Evolutionary conservation across 768 basidiomycete genomes (phyloP).

Genomic region (Phlebiopsis gigantea): DNA sequence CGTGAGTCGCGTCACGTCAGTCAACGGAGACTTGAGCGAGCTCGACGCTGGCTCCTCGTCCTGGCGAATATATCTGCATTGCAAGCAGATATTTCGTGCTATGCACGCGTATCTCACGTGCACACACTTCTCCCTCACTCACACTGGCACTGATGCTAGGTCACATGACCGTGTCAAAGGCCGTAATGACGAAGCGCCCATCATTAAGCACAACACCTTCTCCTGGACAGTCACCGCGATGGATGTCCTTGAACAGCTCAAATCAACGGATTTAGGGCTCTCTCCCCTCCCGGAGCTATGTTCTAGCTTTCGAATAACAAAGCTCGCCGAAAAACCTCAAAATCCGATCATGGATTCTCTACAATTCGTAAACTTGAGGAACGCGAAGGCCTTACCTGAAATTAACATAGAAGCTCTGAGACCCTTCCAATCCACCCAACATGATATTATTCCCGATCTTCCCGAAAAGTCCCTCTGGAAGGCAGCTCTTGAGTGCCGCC

Average conservation of each 20-base stretch:
- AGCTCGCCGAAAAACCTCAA: conserved; percentile 66
- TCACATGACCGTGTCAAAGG: conserved; percentile 12
- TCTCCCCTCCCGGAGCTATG: conserved; percentile 13
- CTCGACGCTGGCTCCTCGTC: too few relatives aligned
- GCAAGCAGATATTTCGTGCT: too few relatives aligned
- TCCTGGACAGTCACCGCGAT: not conserved
- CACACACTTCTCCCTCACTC: not conserved
- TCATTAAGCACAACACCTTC: too few relatives aligned
- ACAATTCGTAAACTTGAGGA: conserved; percentile 20
- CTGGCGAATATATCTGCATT: too few relatives aligned
- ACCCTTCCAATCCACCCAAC: not conserved
- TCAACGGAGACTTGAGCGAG: too few relatives aligned
- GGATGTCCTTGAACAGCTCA: not conserved
- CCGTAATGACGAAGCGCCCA: not conserved
- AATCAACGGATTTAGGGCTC: not conserved
- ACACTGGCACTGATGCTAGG: not conserved
- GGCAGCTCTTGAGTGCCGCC: not conserved
- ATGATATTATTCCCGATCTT: not conserved
- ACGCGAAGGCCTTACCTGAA: not conserved
- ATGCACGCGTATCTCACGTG: too few relatives aligned
- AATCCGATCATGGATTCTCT: conserved; percentile 69
- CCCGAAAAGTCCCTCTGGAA: conserved; percentile 7
- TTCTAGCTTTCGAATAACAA: conserved; percentile 53
- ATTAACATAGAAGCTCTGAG: not conserved
- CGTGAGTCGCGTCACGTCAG: too few relatives aligned